A percentile compares a stretch with the other conserved stretches of the same genome.
Evolutionary conservation across 495 filamentous ascomycete species (phyloP).

Genomic region (Penicillium cosmopolitanum): DNA sequence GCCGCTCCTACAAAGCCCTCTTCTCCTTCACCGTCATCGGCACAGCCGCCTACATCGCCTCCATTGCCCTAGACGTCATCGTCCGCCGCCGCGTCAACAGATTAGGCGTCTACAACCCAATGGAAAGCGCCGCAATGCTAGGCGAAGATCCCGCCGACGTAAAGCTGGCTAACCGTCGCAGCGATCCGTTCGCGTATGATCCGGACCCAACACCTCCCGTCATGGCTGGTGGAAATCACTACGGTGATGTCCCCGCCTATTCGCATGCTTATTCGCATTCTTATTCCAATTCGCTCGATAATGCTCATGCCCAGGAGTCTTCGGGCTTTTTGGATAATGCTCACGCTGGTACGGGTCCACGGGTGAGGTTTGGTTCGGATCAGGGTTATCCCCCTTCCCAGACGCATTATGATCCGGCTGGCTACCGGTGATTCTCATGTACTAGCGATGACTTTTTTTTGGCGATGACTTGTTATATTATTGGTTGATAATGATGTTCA

Average conservation of each 20-base stretch:
- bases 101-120: constrained; percentile 53
- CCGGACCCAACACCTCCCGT: constrained; percentile 7
- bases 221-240: constrained; percentile 13
- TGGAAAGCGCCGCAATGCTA: constrained; percentile 27
- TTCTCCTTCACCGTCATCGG: constrained; percentile 64
- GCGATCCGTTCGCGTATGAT: constrained; percentile 17
- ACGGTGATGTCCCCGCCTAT: background rate
- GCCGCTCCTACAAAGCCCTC: constrained; percentile 67
- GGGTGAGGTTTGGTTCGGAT: constrained; percentile 30
- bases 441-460: background rate
- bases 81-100: constrained; percentile 46
- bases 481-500: constrained; percentile 10
- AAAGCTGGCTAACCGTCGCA: constrained; percentile 37
- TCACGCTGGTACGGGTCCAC: constrained; percentile 16
- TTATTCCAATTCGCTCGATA: constrained; percentile 14
- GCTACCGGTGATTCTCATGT: constrained; percentile 32
- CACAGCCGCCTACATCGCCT: constrained; percentile 46
- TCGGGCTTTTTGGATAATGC: constrained; percentile 35
- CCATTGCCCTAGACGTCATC: constrained; percentile 55
- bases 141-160: constrained; percentile 34
- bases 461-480: background rate
- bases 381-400: constrained; percentile 29
- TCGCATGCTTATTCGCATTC: constrained; percentile 9
- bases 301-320: constrained; percentile 33
- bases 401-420: constrained; percentile 41